Percentiles rank a stretch among this genome's conserved stretches.
Evolutionary conservation across 352 stramenopile genomes (phyloP).

Genomic region (Globisporangium alternatum): DNA sequence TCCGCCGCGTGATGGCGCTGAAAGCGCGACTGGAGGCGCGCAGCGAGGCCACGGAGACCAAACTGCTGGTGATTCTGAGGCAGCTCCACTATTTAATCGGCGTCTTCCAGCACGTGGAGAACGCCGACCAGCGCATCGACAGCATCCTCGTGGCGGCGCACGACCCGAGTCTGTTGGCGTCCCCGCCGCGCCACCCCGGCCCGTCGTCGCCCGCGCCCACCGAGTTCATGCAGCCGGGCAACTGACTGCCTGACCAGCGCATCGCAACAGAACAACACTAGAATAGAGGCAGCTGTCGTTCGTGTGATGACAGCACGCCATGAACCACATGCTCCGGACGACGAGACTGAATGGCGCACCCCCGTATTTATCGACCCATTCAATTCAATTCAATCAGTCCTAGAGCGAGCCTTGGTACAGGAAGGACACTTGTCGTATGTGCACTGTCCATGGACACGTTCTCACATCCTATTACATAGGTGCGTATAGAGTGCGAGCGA

Average conservation of each 20-base stretch:
- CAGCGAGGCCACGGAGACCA: constrained; percentile 31
- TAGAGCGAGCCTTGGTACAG: too few relatives aligned
- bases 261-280: constrained; percentile 1
- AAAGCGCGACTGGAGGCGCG: constrained; percentile 43
- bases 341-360: constrained; percentile 5
- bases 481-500: background rate
- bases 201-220: constrained; percentile 6
- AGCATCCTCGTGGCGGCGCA: constrained; percentile 51
- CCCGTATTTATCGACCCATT: constrained; percentile 13
- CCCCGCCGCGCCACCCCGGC: constrained; percentile 22
- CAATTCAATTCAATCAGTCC: background rate
- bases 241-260: background rate
- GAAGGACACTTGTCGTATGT: background rate
- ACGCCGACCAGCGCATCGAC: constrained; percentile 57
- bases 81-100: constrained; percentile 74
- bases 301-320: background rate
- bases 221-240: constrained; percentile 4
- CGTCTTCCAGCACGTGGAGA: constrained; percentile 70
- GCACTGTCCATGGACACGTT: background rate
- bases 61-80: constrained; percentile 52
- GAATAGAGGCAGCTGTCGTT: constrained; percentile 10
- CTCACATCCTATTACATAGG: background rate
- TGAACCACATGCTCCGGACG: too few relatives aligned
- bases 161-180: constrained; percentile 25
- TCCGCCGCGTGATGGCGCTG: constrained; percentile 55